phyloP scores from a whole-genome alignment of 2,329 filamentous ascomycete species.

The Diplodia intermedia region DNA sequence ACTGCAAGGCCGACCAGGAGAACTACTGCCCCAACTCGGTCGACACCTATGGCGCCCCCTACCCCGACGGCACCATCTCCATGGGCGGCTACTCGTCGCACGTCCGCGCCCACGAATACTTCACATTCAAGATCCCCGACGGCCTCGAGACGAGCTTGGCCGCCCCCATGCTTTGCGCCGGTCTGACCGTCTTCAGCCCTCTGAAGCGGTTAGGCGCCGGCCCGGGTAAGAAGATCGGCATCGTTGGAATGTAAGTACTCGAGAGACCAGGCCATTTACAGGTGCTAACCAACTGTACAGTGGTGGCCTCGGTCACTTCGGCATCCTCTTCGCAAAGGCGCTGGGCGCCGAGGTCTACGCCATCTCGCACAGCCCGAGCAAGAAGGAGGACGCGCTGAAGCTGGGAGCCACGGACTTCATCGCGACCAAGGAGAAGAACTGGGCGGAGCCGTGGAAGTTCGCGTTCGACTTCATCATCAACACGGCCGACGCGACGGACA shows the following conservation, averaged over 20 bases:
- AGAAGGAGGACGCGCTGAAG: conserved; percentile 66
- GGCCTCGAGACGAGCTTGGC: conserved; percentile 66
- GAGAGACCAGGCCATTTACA: too few species aligned
- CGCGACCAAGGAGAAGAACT: conserved; percentile 63
- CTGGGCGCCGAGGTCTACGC: conserved; percentile 68
- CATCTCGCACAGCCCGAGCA: conserved; percentile 65
- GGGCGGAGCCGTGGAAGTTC: conserved; percentile 62
- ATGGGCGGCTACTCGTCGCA: conserved; percentile 73
- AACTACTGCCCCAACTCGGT: conserved; percentile 60
- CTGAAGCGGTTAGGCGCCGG: conserved; percentile 77
- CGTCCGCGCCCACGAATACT: conserved; percentile 79
- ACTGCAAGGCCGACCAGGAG: conserved; percentile 61
- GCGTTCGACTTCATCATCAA: conserved; percentile 80
- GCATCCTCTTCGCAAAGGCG: conserved; percentile 68
- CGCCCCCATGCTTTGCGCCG: conserved; percentile 85
- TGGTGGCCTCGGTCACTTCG: conserved; percentile 73
- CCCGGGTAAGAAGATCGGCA: conserved; percentile 78
- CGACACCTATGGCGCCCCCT: conserved; percentile 59
- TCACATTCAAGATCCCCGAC: conserved; percentile 77
- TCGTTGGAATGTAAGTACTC: conserved; percentile 67
- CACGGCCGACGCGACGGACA: conserved; percentile 71
- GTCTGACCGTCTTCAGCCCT: conserved; percentile 80
- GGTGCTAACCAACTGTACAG: conserved; percentile 39
- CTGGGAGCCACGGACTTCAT: conserved; percentile 69
- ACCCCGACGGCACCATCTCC: conserved; percentile 66